Percentiles rank a stretch among this genome's conserved stretches.
Evolutionary conservation across 805 yeast species (phyloP).

Genomic region (Saccharomyces paradoxus): DNA sequence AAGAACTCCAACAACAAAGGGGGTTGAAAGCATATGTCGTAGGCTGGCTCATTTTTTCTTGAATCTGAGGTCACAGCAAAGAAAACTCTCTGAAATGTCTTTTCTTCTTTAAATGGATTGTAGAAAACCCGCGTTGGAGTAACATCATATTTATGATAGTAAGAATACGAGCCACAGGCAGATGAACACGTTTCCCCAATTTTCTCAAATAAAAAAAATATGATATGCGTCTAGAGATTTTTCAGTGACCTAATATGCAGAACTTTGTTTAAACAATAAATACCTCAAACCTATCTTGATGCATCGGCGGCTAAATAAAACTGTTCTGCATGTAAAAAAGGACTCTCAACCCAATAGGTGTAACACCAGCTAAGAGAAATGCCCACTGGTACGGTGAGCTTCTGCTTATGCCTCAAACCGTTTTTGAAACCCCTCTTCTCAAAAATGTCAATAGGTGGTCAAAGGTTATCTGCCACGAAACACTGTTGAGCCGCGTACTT

Average conservation of each 20-base stretch:
- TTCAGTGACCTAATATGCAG: neutral
- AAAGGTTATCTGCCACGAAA: no score
- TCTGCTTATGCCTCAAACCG: neutral
- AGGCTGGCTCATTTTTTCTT: neutral
- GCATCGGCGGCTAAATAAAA: neutral
- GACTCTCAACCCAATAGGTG: neutral
- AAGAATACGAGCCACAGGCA: neutral
- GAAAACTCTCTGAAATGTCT: neutral
- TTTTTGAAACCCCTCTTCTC: no score
- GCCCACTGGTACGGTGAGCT: neutral
- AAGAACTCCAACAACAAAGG: neutral
- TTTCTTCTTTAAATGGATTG: neutral
- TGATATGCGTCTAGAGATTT: neutral
- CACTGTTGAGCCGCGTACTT: no score
- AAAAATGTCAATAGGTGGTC: no score
- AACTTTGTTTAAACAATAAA: neutral
- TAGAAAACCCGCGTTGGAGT: neutral
- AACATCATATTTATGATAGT: neutral
- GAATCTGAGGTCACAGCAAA: neutral
- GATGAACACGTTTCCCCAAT: no score
- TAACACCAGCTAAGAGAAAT: no score
- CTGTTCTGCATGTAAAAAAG: neutral
- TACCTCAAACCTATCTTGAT: neutral
- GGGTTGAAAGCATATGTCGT: no score
- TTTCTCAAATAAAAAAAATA: neutral